phyloP scores from a whole-genome alignment of 2,329 filamentous ascomycete species.

The Hansfordia pulvinata region DNA sequence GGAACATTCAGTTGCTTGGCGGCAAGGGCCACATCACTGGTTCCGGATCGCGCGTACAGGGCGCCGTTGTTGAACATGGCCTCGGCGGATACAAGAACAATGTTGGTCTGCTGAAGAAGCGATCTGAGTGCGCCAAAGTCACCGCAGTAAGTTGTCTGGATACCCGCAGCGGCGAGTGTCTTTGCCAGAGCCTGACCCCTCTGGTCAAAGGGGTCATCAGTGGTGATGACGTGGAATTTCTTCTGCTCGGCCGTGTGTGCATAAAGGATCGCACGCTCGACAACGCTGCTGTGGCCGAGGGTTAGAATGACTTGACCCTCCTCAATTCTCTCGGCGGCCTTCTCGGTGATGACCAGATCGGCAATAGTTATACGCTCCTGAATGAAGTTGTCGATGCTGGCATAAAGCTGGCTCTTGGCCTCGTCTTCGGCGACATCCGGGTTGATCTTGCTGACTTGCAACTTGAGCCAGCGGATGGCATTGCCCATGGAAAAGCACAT shows the following conservation, averaged over 20 bases:
- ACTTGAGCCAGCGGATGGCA: constrained; percentile 86
- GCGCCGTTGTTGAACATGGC: constrained; percentile 93
- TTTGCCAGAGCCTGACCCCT: constrained; percentile 50
- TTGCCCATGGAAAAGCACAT: constrained; percentile 97
- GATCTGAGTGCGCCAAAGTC: constrained; percentile 63
- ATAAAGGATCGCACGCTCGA: constrained; percentile 67
- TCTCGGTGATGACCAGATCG: constrained; percentile 70
- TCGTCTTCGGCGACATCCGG: constrained; percentile 70
- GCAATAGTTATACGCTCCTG: constrained; percentile 80
- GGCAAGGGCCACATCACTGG: constrained; percentile 72
- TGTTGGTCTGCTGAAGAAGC: constrained; percentile 51
- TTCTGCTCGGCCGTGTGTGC: constrained; percentile 55
- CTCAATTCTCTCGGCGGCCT: constrained; percentile 61
- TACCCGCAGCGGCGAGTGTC: constrained; percentile 49
- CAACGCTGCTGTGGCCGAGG: constrained; percentile 74
- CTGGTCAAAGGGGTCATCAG: constrained; percentile 53
- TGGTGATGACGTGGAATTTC: constrained; percentile 69
- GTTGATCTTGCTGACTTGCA: constrained; percentile 77
- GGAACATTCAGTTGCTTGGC: constrained; percentile 64
- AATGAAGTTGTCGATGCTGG: constrained; percentile 80
- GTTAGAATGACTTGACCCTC: constrained; percentile 75
- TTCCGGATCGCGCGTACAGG: constrained; percentile 78
- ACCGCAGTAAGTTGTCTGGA: constrained; percentile 70
- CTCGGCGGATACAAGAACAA: constrained; percentile 76
- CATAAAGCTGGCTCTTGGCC: constrained; percentile 66